phyloP scores from a whole-genome alignment of 441 rosid species.

The Aquilaria agallochum region DNA sequence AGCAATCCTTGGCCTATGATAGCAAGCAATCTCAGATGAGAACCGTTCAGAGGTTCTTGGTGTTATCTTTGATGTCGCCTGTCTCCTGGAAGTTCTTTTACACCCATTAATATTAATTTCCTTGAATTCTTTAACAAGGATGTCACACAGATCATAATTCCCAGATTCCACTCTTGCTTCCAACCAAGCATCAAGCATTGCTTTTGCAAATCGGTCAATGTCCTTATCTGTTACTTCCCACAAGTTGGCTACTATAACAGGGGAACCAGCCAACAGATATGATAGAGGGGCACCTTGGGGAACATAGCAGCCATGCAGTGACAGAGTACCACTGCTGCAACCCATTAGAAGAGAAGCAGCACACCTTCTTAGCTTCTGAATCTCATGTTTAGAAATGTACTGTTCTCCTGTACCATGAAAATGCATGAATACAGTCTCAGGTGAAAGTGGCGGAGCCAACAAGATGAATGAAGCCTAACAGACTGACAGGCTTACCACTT shows the following conservation, averaged over 20 bases:
- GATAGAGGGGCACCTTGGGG: slow-evolving; percentile 81
- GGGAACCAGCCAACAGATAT: slow-evolving; percentile 83
- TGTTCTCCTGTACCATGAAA: slow-evolving; percentile 57
- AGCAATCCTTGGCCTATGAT: slow-evolving; percentile 61
- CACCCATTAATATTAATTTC: slow-evolving; percentile 38
- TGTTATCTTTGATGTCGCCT: slow-evolving; percentile 32
- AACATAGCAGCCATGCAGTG: slow-evolving; percentile 65
- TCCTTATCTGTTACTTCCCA: slow-evolving; percentile 99
- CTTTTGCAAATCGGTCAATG: slow-evolving; percentile 87
- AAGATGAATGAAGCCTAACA: not conserved
- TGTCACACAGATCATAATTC: slow-evolving; percentile 41
- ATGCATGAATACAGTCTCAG: slow-evolving; percentile 6
- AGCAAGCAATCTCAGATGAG: slow-evolving; percentile 27
- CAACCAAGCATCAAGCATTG: slow-evolving; percentile 82
- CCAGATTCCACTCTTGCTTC: slow-evolving; percentile 50
- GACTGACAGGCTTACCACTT: slow-evolving; percentile 55
- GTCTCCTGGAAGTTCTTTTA: slow-evolving; percentile 45
- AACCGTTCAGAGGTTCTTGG: slow-evolving; percentile 18
- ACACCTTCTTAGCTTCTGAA: slow-evolving; percentile 73
- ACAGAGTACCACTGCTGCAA: slow-evolving; percentile 79
- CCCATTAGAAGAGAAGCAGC: slow-evolving; percentile 80
- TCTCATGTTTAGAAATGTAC: slow-evolving; percentile 61
- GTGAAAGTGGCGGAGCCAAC: not conserved
- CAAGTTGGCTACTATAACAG: slow-evolving; percentile 73
- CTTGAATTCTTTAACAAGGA: slow-evolving; percentile 55